A percentile compares a stretch with the other conserved stretches of the same genome.
phyloP scores from a whole-genome alignment of 2,329 filamentous ascomycete genomes.

The Cladobotryum mycophilum region DNA sequence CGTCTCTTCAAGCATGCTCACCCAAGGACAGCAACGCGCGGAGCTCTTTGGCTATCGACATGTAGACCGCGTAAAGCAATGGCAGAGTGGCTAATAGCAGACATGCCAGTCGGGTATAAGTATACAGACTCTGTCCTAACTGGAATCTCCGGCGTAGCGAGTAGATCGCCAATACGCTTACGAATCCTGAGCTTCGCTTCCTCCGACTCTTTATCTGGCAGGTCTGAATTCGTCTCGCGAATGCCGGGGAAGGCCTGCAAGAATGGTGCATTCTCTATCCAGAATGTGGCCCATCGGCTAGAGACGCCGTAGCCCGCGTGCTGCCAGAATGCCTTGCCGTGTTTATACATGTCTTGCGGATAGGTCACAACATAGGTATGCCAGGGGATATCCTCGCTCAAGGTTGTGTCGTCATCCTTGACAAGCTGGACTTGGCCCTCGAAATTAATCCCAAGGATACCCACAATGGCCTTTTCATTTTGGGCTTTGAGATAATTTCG shows the following conservation, averaged over 20 bases:
- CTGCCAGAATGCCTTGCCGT: constrained; percentile 25
- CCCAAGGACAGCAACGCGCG: constrained; percentile 23
- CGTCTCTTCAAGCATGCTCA: constrained; percentile 2
- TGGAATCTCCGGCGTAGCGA: constrained; percentile 12
- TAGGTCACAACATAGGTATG: constrained; percentile 16
- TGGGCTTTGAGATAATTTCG: constrained; percentile 14
- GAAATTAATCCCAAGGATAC: constrained; percentile 12
- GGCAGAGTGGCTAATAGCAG: constrained; percentile 32
- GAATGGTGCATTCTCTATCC: constrained; percentile 19
- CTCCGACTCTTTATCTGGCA: constrained; percentile 7
- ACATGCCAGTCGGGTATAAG: constrained; percentile 47
- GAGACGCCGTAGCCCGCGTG: constrained; percentile 25
- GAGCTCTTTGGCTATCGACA: background rate
- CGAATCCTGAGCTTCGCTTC: constrained; percentile 12
- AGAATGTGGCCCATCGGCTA: constrained; percentile 21
- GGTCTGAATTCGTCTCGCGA: background rate
- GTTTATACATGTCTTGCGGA: constrained; percentile 9
- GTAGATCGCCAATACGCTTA: constrained; percentile 15
- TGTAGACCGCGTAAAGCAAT: constrained; percentile 8
- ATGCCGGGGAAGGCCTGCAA: constrained; percentile 1
- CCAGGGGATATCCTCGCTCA: background rate
- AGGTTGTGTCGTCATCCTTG: background rate
- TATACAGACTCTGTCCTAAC: constrained; percentile 35
- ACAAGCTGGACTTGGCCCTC: constrained; percentile 5
- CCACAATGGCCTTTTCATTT: background rate